A percentile compares a stretch with the other conserved stretches of the same genome.
These are phyloP conservation scores for Anisodus acutangulus DNA, from an alignment of 257 asterid species.

Conservation along the genomic window DNA sequence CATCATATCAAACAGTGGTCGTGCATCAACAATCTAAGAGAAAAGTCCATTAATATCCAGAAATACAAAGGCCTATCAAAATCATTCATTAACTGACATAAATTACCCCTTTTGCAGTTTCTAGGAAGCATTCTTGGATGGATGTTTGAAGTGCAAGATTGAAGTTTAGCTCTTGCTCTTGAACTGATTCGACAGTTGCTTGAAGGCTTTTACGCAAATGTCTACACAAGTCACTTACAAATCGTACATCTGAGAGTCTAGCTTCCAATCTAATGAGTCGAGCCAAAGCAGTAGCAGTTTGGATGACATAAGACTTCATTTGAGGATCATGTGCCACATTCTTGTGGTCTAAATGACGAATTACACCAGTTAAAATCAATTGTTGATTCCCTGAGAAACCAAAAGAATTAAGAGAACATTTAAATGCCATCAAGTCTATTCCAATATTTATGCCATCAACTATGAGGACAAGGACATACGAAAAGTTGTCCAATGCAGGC, in stretches of 20 bases:
- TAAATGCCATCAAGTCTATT: conserved; percentile 10
- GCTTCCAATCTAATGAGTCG: conserved; percentile 70
- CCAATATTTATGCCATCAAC: background rate
- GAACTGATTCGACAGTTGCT: conserved; percentile 76
- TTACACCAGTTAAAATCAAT: conserved; percentile 71
- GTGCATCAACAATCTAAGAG: conserved; percentile 72
- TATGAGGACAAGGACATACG: background rate
- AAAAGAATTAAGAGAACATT: conserved; percentile 30
- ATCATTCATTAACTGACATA: conserved; percentile 26
- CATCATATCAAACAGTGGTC: conserved; percentile 93
- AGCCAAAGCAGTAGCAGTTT: conserved; percentile 82
- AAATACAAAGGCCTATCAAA: conserved; percentile 14
- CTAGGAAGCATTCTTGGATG: conserved; percentile 81
- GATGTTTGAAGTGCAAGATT: conserved; percentile 72
- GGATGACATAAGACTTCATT: conserved; percentile 68
- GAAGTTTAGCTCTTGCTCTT: conserved; percentile 62
- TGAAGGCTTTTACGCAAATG: conserved; percentile 93
- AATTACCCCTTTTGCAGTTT: conserved; percentile 93
- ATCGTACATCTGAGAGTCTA: conserved; percentile 77
- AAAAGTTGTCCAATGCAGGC: background rate
- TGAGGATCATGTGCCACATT: conserved; percentile 78
- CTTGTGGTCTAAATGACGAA: conserved; percentile 95
- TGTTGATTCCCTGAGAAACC: conserved; percentile 67
- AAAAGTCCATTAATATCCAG: background rate
- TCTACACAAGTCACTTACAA: conserved; percentile 85